A percentile compares a stretch with the other conserved stretches of the same genome.
Evolutionary conservation across 306 rosid species (phyloP).

Genomic region (Castanea mollissima): DNA sequence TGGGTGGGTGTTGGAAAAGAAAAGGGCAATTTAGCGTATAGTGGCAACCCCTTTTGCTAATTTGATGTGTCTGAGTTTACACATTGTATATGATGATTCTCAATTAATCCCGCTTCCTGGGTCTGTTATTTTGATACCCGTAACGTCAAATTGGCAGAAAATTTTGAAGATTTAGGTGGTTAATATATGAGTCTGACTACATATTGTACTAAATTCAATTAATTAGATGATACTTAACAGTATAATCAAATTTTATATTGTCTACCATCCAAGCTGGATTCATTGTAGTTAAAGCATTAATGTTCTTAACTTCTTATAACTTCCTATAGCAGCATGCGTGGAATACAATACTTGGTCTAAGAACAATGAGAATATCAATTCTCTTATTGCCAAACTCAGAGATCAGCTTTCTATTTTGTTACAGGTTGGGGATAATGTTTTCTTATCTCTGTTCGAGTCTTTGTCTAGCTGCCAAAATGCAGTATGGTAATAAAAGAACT

Average conservation of each 20-base stretch:
- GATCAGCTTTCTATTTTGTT: too few species aligned
- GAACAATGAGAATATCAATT: too few species aligned
- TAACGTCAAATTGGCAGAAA: not conserved
- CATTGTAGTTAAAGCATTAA: too few species aligned
- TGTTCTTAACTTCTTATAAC: not conserved
- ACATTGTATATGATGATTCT: conserved; percentile 22
- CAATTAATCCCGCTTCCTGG: conserved; percentile 6
- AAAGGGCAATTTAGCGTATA: not conserved
- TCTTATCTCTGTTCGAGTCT: too few species aligned
- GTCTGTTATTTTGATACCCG: conserved; percentile 10
- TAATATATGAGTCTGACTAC: not conserved
- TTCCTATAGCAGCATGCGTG: not conserved
- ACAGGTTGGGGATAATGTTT: too few species aligned
- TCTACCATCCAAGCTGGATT: too few species aligned
- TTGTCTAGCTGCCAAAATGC: too few species aligned
- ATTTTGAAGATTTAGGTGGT: not conserved
- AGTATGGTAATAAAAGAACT: too few species aligned
- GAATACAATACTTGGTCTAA: not conserved
- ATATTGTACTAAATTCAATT: not conserved
- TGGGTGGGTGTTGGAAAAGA: conserved; percentile 6
- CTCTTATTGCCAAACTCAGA: too few species aligned
- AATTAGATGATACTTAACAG: too few species aligned
- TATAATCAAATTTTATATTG: too few species aligned
- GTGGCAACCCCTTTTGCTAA: not conserved
- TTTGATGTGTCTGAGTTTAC: conserved; percentile 17